Evolutionary conservation across 2,329 filamentous ascomycete genomes (phyloP).

Genomic region (Penicillium sp.): DNA sequence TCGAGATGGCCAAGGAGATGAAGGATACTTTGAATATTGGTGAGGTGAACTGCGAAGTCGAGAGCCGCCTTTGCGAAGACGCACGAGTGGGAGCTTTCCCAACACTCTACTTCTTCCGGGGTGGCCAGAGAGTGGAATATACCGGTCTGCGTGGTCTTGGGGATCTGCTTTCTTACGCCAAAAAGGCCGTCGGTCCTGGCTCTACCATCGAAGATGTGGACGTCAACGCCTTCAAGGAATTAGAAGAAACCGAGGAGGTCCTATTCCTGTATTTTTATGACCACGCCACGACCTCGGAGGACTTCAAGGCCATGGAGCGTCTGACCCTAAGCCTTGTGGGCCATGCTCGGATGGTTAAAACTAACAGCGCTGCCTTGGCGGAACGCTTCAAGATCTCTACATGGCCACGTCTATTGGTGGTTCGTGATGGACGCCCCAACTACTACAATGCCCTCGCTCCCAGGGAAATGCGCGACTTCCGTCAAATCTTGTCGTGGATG

Average conservation of each 20-base stretch:
- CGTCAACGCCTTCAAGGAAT: conserved; percentile 64
- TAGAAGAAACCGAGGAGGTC: conserved; percentile 91
- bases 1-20: conserved; percentile 85
- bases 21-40: conserved; percentile 83
- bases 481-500: conserved; percentile 84
- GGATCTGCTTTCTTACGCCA: conserved; percentile 79
- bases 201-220: conserved; percentile 76
- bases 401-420: conserved; percentile 88
- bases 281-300: conserved; percentile 84
- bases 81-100: conserved; percentile 73
- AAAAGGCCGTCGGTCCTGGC: conserved; percentile 74
- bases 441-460: conserved; percentile 87
- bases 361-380: conserved; percentile 66
- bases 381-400: conserved; percentile 91
- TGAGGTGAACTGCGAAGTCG: conserved; percentile 89
- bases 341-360: conserved; percentile 88
- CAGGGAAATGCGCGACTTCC: conserved; percentile 83
- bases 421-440: conserved; percentile 78
- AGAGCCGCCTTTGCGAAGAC: conserved; percentile 87
- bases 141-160: conserved; percentile 84
- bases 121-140: conserved; percentile 87
- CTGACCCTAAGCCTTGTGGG: conserved; percentile 83
- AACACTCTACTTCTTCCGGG: conserved; percentile 87
- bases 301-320: conserved; percentile 81
- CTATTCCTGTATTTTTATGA: conserved; percentile 98